phyloP scores from a whole-genome alignment of 2,329 filamentous ascomycete genomes.

The Monosporascus sp. region DNA sequence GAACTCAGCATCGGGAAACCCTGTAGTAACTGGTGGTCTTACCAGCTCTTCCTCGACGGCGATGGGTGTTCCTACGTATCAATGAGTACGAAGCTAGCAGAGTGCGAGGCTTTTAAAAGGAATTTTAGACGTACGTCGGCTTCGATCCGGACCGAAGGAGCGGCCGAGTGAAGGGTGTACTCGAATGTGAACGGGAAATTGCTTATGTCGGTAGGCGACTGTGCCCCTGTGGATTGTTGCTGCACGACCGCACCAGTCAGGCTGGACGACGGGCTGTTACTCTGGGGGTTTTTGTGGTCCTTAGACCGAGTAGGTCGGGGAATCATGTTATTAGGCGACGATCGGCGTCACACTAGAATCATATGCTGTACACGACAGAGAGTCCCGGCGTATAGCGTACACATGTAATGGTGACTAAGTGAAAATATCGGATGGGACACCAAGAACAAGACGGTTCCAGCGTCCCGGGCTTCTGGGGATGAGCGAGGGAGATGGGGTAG shows the following conservation, averaged over 20 bases:
- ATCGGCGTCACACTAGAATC: background rate
- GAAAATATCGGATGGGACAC: background rate
- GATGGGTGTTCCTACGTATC: slow-evolving; percentile 9
- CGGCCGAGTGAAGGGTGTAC: slow-evolving; percentile 6
- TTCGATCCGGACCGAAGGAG: slow-evolving; percentile 11
- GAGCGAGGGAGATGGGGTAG: background rate
- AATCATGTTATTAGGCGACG: background rate
- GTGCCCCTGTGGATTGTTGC: background rate
- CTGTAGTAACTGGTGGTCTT: background rate
- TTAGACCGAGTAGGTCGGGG: background rate
- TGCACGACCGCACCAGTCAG: background rate
- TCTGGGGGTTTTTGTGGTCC: background rate
- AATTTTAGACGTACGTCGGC: slow-evolving; percentile 9
- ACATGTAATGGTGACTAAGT: background rate
- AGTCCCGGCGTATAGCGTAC: background rate
- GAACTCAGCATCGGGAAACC: background rate
- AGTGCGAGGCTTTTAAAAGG: background rate
- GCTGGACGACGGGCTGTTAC: background rate
- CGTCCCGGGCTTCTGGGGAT: background rate
- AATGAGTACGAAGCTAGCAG: slow-evolving; percentile 1
- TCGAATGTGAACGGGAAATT: slow-evolving; percentile 17
- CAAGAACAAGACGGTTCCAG: background rate
- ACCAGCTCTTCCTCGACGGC: slow-evolving; percentile 1
- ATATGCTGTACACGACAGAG: background rate
- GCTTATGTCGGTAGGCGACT: slow-evolving; percentile 9